phyloP scores from a whole-genome alignment of 345 rosid genomes.

The Aquilaria malaccensis region DNA sequence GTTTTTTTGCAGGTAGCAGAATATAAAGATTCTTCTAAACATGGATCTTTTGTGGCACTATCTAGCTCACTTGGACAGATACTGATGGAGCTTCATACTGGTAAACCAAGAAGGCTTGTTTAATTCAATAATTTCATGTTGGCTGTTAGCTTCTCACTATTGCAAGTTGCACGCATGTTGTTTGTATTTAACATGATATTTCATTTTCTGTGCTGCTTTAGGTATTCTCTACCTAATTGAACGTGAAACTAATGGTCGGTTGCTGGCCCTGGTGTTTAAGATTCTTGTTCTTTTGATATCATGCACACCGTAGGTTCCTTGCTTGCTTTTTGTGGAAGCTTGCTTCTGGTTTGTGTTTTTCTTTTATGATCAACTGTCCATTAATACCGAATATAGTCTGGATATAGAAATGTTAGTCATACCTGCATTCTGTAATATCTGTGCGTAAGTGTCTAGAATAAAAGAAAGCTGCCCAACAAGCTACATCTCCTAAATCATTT shows the following conservation, averaged over 20 bases:
- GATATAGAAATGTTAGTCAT: slow-evolving; percentile 3
- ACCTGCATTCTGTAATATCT: too few relatives aligned
- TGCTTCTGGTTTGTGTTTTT: neutral
- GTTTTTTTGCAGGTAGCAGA: slow-evolving; percentile 90
- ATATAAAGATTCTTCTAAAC: slow-evolving; percentile 64
- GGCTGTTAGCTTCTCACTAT: slow-evolving; percentile 3
- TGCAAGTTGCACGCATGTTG: slow-evolving; percentile 5
- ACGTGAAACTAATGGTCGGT: slow-evolving; percentile 61
- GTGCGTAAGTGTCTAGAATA: too few relatives aligned
- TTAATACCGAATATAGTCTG: neutral
- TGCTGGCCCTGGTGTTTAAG: slow-evolving; percentile 70
- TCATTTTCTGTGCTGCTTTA: slow-evolving; percentile 20
- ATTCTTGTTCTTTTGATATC: slow-evolving; percentile 72
- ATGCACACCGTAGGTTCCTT: slow-evolving; percentile 79
- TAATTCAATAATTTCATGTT: slow-evolving; percentile 11
- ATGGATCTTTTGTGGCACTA: slow-evolving; percentile 73
- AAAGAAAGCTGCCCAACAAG: too few relatives aligned
- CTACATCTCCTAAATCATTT: too few relatives aligned
- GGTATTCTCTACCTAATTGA: slow-evolving; percentile 73
- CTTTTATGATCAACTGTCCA: slow-evolving; percentile 3
- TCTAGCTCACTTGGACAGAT: slow-evolving; percentile 84
- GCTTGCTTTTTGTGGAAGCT: neutral
- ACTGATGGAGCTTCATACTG: slow-evolving; percentile 86
- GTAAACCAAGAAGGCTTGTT: slow-evolving; percentile 31
- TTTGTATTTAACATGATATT: slow-evolving; percentile 2